These are phyloP conservation scores for Thalassiosira sp. DNA, from an alignment of 352 stramenopile genomes.

Conservation along the genomic window DNA sequence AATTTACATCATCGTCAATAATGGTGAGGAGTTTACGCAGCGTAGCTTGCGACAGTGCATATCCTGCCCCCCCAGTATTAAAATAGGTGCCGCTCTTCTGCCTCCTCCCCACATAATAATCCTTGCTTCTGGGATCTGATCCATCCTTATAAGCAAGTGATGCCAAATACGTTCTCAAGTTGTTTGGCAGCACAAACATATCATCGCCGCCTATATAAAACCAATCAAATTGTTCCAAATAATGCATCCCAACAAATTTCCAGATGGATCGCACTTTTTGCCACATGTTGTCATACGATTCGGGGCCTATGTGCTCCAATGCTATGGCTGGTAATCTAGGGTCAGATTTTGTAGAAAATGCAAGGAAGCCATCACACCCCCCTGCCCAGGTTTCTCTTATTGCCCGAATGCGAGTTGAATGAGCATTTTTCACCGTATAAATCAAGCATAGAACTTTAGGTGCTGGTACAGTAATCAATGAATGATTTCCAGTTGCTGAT, in stretches of 20 bases:
- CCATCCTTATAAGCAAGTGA: conserved; percentile 42
- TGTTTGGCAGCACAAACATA: conserved; percentile 83
- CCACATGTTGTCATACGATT: conserved; percentile 84
- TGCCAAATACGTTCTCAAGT: conserved; percentile 77
- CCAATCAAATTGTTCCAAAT: conserved; percentile 81
- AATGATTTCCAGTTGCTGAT: not conserved
- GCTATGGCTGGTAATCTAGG: conserved; percentile 13
- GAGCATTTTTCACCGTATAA: conserved; percentile 62
- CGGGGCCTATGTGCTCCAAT: conserved; percentile 69
- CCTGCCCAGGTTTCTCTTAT: conserved; percentile 72
- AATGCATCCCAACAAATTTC: conserved; percentile 82
- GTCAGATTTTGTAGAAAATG: conserved; percentile 57
- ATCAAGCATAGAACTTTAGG: conserved; percentile 62
- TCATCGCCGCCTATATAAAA: conserved; percentile 84
- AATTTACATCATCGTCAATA: conserved; percentile 59
- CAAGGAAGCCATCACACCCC: conserved; percentile 77
- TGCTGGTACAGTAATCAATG: too few species aligned
- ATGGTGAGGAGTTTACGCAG: conserved; percentile 57
- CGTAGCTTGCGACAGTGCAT: conserved; percentile 69
- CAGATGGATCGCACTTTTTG: conserved; percentile 84
- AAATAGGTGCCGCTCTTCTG: conserved; percentile 68
- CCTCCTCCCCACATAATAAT: conserved; percentile 80
- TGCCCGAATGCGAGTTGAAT: conserved; percentile 51
- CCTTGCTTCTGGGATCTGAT: conserved; percentile 34
- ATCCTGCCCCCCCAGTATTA: conserved; percentile 79